phyloP scores from a whole-genome alignment of 2,329 filamentous ascomycete genomes.

The Aspergillus chevalieri region DNA sequence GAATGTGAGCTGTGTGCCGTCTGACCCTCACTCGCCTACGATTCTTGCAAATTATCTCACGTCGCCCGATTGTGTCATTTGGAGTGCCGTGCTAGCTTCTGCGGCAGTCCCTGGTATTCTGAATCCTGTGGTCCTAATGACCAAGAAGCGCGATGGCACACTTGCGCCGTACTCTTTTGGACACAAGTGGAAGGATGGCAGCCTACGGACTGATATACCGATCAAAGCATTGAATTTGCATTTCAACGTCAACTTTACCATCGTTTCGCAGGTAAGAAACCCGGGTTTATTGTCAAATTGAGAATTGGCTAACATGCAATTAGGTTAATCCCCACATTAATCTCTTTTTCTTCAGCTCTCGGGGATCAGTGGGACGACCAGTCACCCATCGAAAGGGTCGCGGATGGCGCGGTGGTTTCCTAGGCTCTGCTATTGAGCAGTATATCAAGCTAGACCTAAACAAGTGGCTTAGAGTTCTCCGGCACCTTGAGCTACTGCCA shows the following conservation, averaged over 20 bases:
- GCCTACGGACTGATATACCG: constrained; percentile 87
- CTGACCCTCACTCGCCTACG: constrained; percentile 85
- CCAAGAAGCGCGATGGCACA: constrained; percentile 69
- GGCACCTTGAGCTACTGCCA: constrained; percentile 85
- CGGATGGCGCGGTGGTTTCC: constrained; percentile 92
- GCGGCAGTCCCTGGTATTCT: constrained; percentile 93
- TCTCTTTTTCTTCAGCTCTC: constrained; percentile 95
- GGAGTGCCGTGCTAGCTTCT: constrained; percentile 91
- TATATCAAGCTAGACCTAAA: constrained; percentile 94
- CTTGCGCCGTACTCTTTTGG: constrained; percentile 91
- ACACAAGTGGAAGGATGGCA: constrained; percentile 99
- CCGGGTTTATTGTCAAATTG: not conserved
- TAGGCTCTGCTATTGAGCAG: constrained; percentile 86
- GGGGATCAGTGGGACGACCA: constrained; percentile 83
- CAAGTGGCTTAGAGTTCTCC: constrained; percentile 94
- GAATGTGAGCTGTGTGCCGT: constrained; percentile 92
- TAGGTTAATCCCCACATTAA: constrained; percentile 97
- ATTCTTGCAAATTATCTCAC: constrained; percentile 95
- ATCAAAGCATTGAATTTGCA: constrained; percentile 90
- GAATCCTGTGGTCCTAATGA: constrained; percentile 90
- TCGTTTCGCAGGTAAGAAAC: constrained; percentile 56
- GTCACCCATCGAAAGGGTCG: constrained; percentile 90
- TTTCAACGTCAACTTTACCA: constrained; percentile 97
- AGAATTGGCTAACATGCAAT: constrained; percentile 27
- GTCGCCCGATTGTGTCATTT: constrained; percentile 93